Conservation (phyloP, 2,329 filamentous ascomycete genomes). For the Leptographium lundbergii region DNA sequence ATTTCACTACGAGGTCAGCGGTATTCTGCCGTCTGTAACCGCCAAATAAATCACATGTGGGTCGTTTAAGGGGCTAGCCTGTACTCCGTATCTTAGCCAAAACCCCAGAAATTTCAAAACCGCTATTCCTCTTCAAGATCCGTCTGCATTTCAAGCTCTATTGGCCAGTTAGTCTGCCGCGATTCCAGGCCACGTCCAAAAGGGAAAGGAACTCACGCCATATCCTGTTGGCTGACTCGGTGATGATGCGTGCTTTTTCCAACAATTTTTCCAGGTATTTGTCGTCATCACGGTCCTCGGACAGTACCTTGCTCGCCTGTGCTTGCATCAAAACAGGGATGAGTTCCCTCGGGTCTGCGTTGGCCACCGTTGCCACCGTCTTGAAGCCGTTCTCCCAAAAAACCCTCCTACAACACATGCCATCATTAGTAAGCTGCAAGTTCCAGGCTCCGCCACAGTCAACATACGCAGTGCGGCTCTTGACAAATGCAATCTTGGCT, state of each 20-base stretch:
- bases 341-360: slow-evolving; percentile 54
- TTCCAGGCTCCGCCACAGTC: no score
- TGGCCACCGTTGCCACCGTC: slow-evolving; percentile 53
- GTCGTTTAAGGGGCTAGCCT: no score
- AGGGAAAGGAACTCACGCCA: slow-evolving; percentile 42
- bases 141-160: slow-evolving; percentile 14
- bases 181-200: not conserved
- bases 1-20: no score
- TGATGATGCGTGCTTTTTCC: slow-evolving; percentile 47
- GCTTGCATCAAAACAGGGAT: slow-evolving; percentile 61
- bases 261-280: slow-evolving; percentile 52
- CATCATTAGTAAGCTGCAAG: not conserved
- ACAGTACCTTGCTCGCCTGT: slow-evolving; percentile 51
- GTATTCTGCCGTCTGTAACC: no score
- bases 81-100: no score
- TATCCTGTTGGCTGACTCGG: slow-evolving; percentile 53
- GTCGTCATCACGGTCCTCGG: slow-evolving; percentile 42
- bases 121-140: slow-evolving; percentile 11
- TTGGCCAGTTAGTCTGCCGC: not conserved
- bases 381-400: slow-evolving; percentile 70
- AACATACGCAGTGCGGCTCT: slow-evolving; percentile 57
- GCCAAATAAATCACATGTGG: no score
- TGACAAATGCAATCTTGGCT: slow-evolving; percentile 61
- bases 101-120: no score
- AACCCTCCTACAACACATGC: slow-evolving; percentile 26